These are phyloP conservation scores for Apiosordaria backusii DNA, from an alignment of 495 filamentous ascomycete species.

Conservation along the genomic window DNA sequence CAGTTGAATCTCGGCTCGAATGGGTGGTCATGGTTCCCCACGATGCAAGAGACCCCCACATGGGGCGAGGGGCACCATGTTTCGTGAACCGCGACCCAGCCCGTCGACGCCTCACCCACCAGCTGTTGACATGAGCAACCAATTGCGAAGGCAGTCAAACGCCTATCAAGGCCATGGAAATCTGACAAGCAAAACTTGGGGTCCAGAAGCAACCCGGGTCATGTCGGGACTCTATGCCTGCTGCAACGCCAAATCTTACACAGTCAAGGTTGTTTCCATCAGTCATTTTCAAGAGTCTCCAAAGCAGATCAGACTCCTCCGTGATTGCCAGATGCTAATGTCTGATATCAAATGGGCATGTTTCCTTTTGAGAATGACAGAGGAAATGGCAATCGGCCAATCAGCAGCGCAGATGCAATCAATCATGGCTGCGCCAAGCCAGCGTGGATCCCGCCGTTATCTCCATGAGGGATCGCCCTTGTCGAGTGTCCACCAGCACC, in stretches of 20 bases:
- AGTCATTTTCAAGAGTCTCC: background rate
- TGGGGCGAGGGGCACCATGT: background rate
- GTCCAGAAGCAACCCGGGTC: background rate
- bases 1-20: no score
- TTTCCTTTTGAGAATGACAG: background rate
- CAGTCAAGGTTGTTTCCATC: background rate
- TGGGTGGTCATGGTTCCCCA: conserved; percentile 3
- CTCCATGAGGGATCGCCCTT: background rate
- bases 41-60: background rate
- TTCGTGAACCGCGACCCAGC: background rate
- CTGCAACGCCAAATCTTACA: background rate
- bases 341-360: background rate
- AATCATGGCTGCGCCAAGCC: background rate
- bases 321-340: background rate
- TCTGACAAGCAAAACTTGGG: background rate
- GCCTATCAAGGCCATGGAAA: background rate
- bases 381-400: background rate
- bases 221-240: background rate
- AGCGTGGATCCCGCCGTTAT: background rate
- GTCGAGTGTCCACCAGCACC: background rate
- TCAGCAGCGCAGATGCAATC: background rate
- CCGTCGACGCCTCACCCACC: background rate
- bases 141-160: background rate
- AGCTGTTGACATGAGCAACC: background rate
- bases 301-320: background rate